Conservation (phyloP, 345 rosid species). For the Trapa bicornis region DNA sequence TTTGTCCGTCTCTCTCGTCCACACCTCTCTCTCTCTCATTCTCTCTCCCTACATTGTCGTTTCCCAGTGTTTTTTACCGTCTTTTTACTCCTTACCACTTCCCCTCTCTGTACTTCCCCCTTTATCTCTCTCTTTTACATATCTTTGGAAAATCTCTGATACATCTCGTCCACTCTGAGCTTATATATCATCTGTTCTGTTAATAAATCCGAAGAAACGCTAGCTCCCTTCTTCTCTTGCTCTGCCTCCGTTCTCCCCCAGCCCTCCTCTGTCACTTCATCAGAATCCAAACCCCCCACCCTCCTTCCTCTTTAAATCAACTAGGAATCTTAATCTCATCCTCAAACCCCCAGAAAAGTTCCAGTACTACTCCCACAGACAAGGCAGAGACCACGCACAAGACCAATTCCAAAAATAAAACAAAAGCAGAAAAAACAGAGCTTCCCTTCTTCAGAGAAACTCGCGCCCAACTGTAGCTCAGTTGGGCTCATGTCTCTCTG, state of each 20-base stretch:
- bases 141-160: slow-evolving; percentile 9
- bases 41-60: slow-evolving; percentile 7
- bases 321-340: slow-evolving; percentile 5
- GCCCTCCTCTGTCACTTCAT: too few relatives aligned
- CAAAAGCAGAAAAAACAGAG: background rate
- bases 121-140: slow-evolving; percentile 5
- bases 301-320: background rate
- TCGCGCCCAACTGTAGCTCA: background rate
- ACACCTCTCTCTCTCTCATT: slow-evolving; percentile 20
- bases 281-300: background rate
- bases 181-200: slow-evolving; percentile 8
- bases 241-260: background rate
- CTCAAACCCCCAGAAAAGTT: background rate
- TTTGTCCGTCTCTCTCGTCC: slow-evolving; percentile 43
- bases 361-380: background rate
- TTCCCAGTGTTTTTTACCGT: slow-evolving; percentile 5
- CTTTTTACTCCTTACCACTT: slow-evolving; percentile 7
- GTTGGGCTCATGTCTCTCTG: background rate
- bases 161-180: slow-evolving; percentile 3
- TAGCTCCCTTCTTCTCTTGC: background rate
- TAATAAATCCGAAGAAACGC: background rate
- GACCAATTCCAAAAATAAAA: background rate
- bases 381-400: background rate
- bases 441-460: background rate
- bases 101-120: slow-evolving; percentile 1